Evolutionary conservation across 495 filamentous ascomycete species (phyloP), one percentile per base, ranked within the genome.

Genomic region (Penicillium macrosclerotiorum): DNA sequence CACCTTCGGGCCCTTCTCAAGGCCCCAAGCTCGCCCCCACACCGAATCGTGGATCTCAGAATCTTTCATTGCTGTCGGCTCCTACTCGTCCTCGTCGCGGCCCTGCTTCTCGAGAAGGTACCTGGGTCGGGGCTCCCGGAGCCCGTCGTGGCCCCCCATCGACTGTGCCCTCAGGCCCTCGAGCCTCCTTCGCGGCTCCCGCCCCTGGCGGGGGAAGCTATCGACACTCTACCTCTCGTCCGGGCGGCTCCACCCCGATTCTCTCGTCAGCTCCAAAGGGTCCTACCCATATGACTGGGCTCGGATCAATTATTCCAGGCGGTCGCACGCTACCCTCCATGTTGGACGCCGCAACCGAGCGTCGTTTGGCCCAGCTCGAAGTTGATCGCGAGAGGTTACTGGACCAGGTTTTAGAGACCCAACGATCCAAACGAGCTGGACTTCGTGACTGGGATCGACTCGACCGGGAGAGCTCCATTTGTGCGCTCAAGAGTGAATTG

Each of bases 71-170:
- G 16, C 60, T 82, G 1, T 75, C 78, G 26, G 80, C 80, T 9
- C 81, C 81, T n/a, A 82, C 79, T 12, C 77, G 76, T 8, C 80
- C 80, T 25, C 76, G 78, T 27, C 76, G 78, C 23, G 74, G 69
- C 37, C 48, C 65, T 24, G 60, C 55, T 39, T 59, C 64, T n/a
- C 64, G 65, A 26, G 68, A 71, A 7, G 62, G 37, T 14, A 27
- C 53, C 14, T 73, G 70, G 70, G 22, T 39, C 20, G 65, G 71
- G n/a, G 43, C 57, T 11, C 54, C 72, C 6, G 43, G 59, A 26
- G 38, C 45, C 11, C 70, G 75, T 37, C 73, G 74, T 51, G 68
- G 69, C 31, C 62, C 63, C 36, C 20, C 57, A 32, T 26, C 60
- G 32, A 36, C 57, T 18, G 55, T 68, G 16, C 75, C 74, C 4